These are phyloP conservation scores for Daldinia sp. DNA, from an alignment of 2,329 filamentous ascomycete species.

Conservation along the genomic window DNA sequence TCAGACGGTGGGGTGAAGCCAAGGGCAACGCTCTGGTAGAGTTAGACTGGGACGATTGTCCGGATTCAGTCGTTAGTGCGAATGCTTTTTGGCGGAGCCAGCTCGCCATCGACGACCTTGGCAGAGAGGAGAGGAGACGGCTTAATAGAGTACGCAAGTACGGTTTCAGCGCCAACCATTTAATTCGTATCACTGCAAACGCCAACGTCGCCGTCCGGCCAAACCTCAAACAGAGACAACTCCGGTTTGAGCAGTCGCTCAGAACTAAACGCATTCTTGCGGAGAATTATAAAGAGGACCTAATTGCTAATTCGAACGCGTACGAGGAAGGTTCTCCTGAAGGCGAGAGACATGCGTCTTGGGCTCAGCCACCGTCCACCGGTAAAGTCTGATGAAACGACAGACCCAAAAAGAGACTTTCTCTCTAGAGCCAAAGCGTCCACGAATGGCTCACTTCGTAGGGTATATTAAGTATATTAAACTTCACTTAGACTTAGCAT, in stretches of 20 bases:
- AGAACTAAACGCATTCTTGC: neutral
- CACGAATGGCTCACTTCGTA: too few relatives aligned
- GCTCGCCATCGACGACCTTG: neutral
- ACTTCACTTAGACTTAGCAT: too few relatives aligned
- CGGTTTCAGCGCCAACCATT: neutral
- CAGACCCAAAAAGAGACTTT: too few relatives aligned
- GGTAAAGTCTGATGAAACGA: too few relatives aligned
- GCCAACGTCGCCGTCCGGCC: conserved; percentile 16
- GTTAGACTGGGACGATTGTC: conserved; percentile 34
- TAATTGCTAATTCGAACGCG: neutral
- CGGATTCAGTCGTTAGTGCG: conserved; percentile 18
- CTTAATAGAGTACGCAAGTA: neutral
- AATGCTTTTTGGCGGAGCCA: neutral
- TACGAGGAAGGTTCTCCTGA: neutral
- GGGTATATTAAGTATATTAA: too few relatives aligned
- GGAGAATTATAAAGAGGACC: neutral
- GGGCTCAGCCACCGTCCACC: too few relatives aligned
- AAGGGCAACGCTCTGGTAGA: neutral
- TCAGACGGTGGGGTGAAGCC: conserved; percentile 27
- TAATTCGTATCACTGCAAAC: neutral
- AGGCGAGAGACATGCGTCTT: too few relatives aligned
- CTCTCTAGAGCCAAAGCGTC: too few relatives aligned
- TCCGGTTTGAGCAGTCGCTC: conserved; percentile 4
- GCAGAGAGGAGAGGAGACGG: neutral
- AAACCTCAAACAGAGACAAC: neutral